Evolutionary conservation across 2,329 filamentous ascomycete species (phyloP), one percentile per base, ranked within the genome.

Genomic region (Cercospora canescens): DNA sequence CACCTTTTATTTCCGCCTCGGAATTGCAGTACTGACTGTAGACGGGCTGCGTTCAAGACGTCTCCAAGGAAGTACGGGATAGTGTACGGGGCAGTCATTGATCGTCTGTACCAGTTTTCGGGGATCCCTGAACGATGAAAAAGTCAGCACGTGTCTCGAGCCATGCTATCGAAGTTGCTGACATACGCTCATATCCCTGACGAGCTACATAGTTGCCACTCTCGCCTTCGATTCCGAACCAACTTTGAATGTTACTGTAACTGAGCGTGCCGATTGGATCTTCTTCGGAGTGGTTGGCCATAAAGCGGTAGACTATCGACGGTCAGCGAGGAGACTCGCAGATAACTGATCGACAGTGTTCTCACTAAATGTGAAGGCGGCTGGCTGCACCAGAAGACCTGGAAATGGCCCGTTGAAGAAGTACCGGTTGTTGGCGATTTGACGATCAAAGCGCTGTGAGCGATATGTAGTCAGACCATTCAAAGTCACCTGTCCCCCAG

Each of bases 401-500:
- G 64, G 37, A 48, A 63, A 66, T 16, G 64, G 60, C 2, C 45
- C 60, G 34, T 63, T 63, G 56, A 66, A 66, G 60, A 74, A 76
- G 66, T 76, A 75, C 21, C 75, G 73, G 66, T 78, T 78, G 60
- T 70, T 71, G n/a, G 69, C 69, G 32, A 76, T 71, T 34, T 67
- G 67, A 6, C 30, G 21, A 26, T 71, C 67, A 60, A 70, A 71
- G 18, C 70, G 66, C n/a, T 70, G 56, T 11, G 66, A 66, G 12
- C 71, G 69, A 60, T 66, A 67, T 2, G 16, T 24, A 24, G 68
- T 67, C 35, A 71, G 58, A 26, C 48, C 54, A 63, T 71, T 52
- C 24, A 71, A 60, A 12, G 65, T 69, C 54, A 73, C 67, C 6
- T 60, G 24, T 21, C 71, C 70, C 28, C 70, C 71, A 3, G 71